Base-by-base conservation (phyloP, 2,329 filamentous ascomycete species). In the Neofusicoccum sp. region DNA sequence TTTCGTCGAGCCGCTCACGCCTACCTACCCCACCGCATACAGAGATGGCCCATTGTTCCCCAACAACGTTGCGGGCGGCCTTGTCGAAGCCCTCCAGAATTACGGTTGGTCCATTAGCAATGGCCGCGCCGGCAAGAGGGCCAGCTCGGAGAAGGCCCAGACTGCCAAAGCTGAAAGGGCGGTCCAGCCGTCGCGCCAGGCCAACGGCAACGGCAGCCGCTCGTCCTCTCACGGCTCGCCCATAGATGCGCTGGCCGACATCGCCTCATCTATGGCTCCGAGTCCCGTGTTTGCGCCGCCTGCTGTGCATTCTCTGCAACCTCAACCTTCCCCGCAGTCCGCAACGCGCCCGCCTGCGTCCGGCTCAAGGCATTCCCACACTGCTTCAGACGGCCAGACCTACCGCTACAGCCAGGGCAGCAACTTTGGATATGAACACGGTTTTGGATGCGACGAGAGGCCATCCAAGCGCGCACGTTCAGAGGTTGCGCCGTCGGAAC, bases 381-480 rank as follows among this genome's bases (percentile, higher is more conserved):
- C 54, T n/a, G 52, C 50, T 41, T 63, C 61, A 36, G 61, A 63
- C 45, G 54, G 52, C 37, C 54, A 63, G 22, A 50, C 33, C 61
- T 59, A 63, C 39, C 52, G 61, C 33, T 49, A 49, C 22, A 44
- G 16, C 14, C 61, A 63, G 16, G 54, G 39, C 3, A 39, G 61
- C 5, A 61, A 34, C 39, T 45, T 61, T 36, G 62, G 56, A n/a
- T 60, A 61, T 9, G 39, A 54, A 22, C 28, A 54, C 28, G 56
- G 54, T 31, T 49, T 59, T 36, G 67, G 67, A 45, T 66, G 71
- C 28, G 70, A 75, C 52, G 81, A 86, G 68, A 80, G 84, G 50
- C 85, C 85, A 3, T 74, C 84, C 22, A 89, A 89, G 73, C 82
- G 87, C 45, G 81, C 84, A 54, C 83, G 85, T 66, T 88, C 86